These are phyloP conservation scores for Senna tora DNA, from an alignment of 306 rosid species.

Conservation along the genomic window DNA sequence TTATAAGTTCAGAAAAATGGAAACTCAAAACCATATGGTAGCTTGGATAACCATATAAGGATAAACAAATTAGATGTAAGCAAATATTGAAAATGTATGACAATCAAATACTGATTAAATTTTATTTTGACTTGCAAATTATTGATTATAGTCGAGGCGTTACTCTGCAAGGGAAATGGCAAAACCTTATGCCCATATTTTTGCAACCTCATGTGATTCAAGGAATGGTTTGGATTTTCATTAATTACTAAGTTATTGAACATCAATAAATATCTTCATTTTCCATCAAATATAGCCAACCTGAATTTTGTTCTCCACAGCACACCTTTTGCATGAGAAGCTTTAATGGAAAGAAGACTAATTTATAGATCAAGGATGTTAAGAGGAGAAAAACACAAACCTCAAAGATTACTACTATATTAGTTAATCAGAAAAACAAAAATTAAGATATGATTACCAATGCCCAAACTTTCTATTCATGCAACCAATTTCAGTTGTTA, in stretches of 20 bases:
- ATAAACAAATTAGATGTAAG: neutral
- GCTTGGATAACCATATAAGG: slow-evolving; percentile 1
- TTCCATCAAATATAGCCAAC: neutral
- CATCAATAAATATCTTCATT: neutral
- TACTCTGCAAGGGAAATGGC: neutral
- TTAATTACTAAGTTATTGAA: neutral
- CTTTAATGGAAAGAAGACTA: neutral
- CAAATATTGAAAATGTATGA: neutral
- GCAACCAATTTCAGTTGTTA: slow-evolving; percentile 45
- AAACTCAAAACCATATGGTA: neutral
- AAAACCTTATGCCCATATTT: neutral
- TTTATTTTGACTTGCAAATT: neutral
- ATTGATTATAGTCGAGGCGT: neutral
- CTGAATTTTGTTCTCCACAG: neutral
- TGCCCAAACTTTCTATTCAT: slow-evolving; percentile 71
- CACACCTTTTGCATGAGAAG: neutral
- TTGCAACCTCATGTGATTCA: no score
- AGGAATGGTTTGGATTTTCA: no score
- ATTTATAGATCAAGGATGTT: no score
- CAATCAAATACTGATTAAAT: slow-evolving; percentile 1
- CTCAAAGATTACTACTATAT: slow-evolving; percentile 4
- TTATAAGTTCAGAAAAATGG: slow-evolving; percentile 31
- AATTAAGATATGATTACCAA: slow-evolving; percentile 48
- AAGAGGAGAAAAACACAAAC: no score
- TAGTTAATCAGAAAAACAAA: slow-evolving; percentile 10